These are phyloP conservation scores for Hyaloscypha variabilis DNA, from an alignment of 495 filamentous ascomycete species.

Conservation along the genomic window DNA sequence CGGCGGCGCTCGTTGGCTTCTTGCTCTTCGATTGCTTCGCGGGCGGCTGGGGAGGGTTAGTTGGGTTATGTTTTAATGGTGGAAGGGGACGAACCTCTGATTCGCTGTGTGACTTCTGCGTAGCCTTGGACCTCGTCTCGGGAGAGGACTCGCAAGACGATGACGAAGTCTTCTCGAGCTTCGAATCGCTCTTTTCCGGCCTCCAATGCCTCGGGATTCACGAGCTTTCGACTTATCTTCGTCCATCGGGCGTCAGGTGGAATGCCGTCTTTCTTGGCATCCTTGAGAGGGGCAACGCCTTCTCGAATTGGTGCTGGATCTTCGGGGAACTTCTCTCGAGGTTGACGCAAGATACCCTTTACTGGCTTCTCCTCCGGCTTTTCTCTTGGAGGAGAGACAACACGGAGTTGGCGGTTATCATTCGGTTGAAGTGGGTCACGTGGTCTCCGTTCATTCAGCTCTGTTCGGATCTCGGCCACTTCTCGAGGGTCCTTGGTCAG, in stretches of 20 bases:
- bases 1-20: slow-evolving; percentile 26
- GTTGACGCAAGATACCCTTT: slow-evolving; percentile 75
- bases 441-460: slow-evolving; percentile 22
- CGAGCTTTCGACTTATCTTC: slow-evolving; percentile 80
- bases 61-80: not conserved
- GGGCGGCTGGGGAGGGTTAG: slow-evolving; percentile 19
- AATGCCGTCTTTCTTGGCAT: slow-evolving; percentile 69
- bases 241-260: slow-evolving; percentile 84
- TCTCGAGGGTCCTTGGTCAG: slow-evolving; percentile 25
- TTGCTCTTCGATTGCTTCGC: slow-evolving; percentile 27
- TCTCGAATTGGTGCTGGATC: slow-evolving; percentile 77
- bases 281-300: slow-evolving; percentile 87
- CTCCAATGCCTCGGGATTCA: slow-evolving; percentile 80
- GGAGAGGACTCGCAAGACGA: slow-evolving; percentile 76
- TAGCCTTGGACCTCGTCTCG: slow-evolving; percentile 84
- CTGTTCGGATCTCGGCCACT: slow-evolving; percentile 23
- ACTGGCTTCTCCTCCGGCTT: slow-evolving; percentile 51
- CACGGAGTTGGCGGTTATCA: slow-evolving; percentile 40
- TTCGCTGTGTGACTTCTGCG: slow-evolving; percentile 71
- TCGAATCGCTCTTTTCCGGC: slow-evolving; percentile 80
- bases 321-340: slow-evolving; percentile 77
- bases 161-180: slow-evolving; percentile 79
- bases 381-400: slow-evolving; percentile 57
- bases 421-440: slow-evolving; percentile 27
- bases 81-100: slow-evolving; percentile 62